Percentiles rank a stretch among this genome's conserved stretches.
These are phyloP conservation scores for Microsporum canis DNA, from an alignment of 2,329 filamentous ascomycete genomes.

Conservation along the genomic window DNA sequence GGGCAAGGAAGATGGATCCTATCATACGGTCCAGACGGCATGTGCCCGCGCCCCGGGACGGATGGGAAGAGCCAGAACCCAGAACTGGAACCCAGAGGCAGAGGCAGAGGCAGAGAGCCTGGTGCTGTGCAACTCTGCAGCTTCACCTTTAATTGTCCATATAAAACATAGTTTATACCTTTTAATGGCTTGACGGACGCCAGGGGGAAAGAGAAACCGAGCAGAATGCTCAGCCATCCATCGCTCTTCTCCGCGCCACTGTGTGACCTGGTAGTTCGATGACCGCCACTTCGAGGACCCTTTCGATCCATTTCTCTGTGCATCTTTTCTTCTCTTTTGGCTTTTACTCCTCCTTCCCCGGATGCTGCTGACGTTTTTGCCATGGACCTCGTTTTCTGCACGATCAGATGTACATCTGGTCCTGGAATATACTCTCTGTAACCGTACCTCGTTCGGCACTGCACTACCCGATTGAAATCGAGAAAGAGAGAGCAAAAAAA, in stretches of 20 bases:
- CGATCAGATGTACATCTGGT: not conserved
- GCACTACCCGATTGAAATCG: not conserved
- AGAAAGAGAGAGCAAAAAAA: not conserved
- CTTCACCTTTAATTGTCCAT: not conserved
- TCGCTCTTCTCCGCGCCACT: not conserved
- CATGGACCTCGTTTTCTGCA: not conserved
- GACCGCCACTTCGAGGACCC: not conserved
- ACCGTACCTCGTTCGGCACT: not conserved
- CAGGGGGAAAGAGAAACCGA: not conserved
- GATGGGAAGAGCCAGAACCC: not conserved
- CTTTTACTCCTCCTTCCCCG: not conserved
- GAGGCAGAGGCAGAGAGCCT: not conserved
- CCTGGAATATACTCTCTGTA: not conserved
- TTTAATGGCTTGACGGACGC: not conserved
- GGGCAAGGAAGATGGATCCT: not conserved
- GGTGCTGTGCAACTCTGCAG: not conserved
- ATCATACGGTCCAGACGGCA: not conserved
- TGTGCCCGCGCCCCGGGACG: not conserved
- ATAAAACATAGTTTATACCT: not conserved
- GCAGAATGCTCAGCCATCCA: conserved; percentile 1
- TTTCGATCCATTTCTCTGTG: not conserved
- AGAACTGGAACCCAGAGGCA: not conserved
- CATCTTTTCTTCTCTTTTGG: not conserved
- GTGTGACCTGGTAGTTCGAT: not conserved
- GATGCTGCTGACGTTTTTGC: not conserved